These are phyloP conservation scores for Phytophthora capsici DNA, from an alignment of 352 stramenopile genomes.

Conservation along the genomic window DNA sequence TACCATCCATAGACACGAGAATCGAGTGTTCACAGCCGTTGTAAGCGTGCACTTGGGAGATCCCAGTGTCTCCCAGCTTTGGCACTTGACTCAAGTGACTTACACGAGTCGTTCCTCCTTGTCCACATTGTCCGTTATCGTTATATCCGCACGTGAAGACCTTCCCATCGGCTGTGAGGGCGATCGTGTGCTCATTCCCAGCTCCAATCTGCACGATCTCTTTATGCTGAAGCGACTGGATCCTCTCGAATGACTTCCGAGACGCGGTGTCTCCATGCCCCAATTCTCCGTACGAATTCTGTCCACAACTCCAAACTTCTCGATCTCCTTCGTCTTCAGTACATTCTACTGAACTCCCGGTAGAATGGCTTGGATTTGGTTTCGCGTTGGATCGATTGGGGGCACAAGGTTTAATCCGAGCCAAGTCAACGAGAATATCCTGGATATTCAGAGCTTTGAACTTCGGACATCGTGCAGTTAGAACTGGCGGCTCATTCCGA, in stretches of 20 bases:
- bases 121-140: constrained; percentile 94
- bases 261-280: constrained; percentile 90
- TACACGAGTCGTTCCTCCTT: constrained; percentile 84
- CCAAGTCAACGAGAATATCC: constrained; percentile 49
- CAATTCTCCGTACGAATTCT: constrained; percentile 95
- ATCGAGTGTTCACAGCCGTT: constrained; percentile 95
- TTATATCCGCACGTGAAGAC: constrained; percentile 94
- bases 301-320: constrained; percentile 94
- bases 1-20: constrained; percentile 78
- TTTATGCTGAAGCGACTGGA: constrained; percentile 78
- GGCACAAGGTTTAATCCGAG: constrained; percentile 37
- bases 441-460: constrained; percentile 55
- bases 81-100: constrained; percentile 74
- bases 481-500: constrained; percentile 27
- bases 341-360: neutral
- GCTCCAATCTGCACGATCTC: constrained; percentile 83
- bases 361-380: neutral
- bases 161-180: constrained; percentile 72
- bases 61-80: constrained; percentile 53
- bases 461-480: constrained; percentile 47
- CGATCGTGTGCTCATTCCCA: constrained; percentile 94
- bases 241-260: constrained; percentile 83
- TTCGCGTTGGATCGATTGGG: constrained; percentile 17
- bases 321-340: constrained; percentile 56
- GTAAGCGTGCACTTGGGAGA: constrained; percentile 90